Evolutionary conservation across 1,284 basidiomycete genomes (phyloP).

Genomic region (Rhodotorula mucilaginosa): DNA sequence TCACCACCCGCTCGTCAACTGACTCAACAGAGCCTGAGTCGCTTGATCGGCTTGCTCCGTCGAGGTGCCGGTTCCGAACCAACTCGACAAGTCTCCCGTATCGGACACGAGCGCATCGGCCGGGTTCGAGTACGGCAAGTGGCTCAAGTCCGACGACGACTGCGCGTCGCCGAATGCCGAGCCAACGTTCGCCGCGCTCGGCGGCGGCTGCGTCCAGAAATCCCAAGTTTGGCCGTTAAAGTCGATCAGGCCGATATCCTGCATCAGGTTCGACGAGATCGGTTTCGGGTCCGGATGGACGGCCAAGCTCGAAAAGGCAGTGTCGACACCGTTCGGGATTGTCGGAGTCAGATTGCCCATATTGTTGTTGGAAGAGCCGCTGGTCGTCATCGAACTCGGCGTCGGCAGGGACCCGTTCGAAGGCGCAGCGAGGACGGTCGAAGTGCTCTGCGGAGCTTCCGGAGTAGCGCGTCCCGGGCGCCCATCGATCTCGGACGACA

Average conservation of each 20-base stretch:
- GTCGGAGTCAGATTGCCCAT: too few relatives aligned
- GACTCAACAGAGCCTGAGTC: constrained; percentile 18
- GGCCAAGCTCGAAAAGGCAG: not conserved
- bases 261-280: constrained; percentile 1
- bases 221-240: constrained; percentile 14
- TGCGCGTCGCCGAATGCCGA: not conserved
- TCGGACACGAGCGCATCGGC: not conserved
- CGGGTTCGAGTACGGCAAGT: not conserved
- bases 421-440: not conserved
- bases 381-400: too few relatives aligned
- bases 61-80: constrained; percentile 6
- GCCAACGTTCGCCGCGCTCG: not conserved
- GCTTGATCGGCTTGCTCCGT: constrained; percentile 9
- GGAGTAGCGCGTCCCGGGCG: not conserved
- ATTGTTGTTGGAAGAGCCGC: too few relatives aligned
- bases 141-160: not conserved
- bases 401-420: not conserved
- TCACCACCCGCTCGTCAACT: constrained; percentile 26
- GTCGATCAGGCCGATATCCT: constrained; percentile 20
- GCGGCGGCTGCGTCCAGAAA: constrained; percentile 13
- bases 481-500: constrained; percentile 1
- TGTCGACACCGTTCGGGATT: too few relatives aligned
- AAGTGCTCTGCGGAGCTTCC: not conserved
- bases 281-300: not conserved
- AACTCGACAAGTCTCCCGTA: constrained; percentile 6